Conservation (phyloP, 2,329 filamentous ascomycete species). For the Exophiala sp. region DNA sequence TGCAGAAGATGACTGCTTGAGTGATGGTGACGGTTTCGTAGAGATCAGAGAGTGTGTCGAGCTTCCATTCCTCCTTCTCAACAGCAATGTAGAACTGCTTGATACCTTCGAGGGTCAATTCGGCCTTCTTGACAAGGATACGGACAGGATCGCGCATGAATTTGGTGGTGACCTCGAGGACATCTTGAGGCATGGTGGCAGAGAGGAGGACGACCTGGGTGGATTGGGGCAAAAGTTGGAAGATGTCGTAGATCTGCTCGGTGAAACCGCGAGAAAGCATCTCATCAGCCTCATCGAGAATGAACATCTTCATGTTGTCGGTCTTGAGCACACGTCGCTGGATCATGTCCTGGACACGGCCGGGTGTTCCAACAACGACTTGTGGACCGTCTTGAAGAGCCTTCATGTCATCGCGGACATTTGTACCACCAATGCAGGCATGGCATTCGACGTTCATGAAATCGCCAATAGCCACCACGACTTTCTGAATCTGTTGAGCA, state of each 20-base stretch:
- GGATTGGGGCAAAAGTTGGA: constrained; percentile 95
- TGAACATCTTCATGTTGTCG: constrained; percentile 99
- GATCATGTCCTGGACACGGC: constrained; percentile 99
- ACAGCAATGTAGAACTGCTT: constrained; percentile 99
- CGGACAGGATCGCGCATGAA: constrained; percentile 99
- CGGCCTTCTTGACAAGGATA: constrained; percentile 99
- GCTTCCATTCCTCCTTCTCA: constrained; percentile 99
- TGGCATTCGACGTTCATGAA: constrained; percentile 99
- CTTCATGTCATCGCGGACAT: constrained; percentile 98
- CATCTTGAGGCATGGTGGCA: constrained; percentile 98
- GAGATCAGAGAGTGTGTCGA: constrained; percentile 96
- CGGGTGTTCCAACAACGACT: constrained; percentile 95
- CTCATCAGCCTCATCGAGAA: constrained; percentile 98
- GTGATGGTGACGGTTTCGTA: constrained; percentile 99
- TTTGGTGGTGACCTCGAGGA: constrained; percentile 98
- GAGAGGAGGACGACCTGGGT: constrained; percentile 98
- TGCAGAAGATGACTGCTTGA: constrained; percentile 99
- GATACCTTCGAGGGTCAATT: constrained; percentile 98
- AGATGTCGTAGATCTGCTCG: constrained; percentile 99
- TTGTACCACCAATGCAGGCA: constrained; percentile 98
- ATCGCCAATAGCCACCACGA: constrained; percentile 96
- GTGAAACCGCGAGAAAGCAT: constrained; percentile 99
- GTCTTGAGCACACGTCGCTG: constrained; percentile 96
- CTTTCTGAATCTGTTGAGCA: constrained; percentile 99
- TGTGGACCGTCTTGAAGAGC: constrained; percentile 93